Evolutionary conservation across 2,329 filamentous ascomycete genomes (phyloP).

Genomic region (Zymoseptoria crescenta): DNA sequence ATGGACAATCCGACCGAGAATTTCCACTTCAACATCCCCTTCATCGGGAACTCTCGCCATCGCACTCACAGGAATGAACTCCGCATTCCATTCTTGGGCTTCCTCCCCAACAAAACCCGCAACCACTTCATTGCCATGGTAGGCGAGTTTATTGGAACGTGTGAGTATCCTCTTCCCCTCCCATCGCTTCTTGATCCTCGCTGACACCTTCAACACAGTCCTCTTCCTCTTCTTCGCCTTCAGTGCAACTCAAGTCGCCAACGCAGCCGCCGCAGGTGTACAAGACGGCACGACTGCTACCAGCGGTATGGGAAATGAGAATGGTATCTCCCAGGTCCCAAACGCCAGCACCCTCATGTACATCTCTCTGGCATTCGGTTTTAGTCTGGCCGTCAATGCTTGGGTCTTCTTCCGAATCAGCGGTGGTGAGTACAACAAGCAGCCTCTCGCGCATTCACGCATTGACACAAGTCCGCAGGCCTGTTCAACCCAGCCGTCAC

Average conservation of each 20-base stretch:
- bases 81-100: constrained; percentile 33
- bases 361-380: constrained; percentile 36
- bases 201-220: constrained; percentile 22
- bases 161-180: constrained; percentile 18
- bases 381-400: constrained; percentile 38
- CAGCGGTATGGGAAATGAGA: constrained; percentile 6
- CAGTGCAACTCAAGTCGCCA: constrained; percentile 34
- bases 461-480: constrained; percentile 11
- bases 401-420: constrained; percentile 41
- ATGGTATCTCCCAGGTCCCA: constrained; percentile 24
- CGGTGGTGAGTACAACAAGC: constrained; percentile 23
- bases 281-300: constrained; percentile 5
- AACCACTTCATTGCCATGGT: constrained; percentile 40
- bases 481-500: constrained; percentile 37
- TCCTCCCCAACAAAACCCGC: constrained; percentile 37
- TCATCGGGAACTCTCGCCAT: constrained; percentile 2
- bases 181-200: background rate
- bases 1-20: constrained; percentile 27
- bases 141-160: constrained; percentile 30
- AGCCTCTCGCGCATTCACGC: background rate
- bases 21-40: constrained; percentile 23
- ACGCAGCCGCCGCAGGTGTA: constrained; percentile 25
- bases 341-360: constrained; percentile 32
- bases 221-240: constrained; percentile 40
- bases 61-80: constrained; percentile 26